Base-by-base conservation (phyloP, 2,329 filamentous ascomycete species). In the Aspergillus texensis region DNA sequence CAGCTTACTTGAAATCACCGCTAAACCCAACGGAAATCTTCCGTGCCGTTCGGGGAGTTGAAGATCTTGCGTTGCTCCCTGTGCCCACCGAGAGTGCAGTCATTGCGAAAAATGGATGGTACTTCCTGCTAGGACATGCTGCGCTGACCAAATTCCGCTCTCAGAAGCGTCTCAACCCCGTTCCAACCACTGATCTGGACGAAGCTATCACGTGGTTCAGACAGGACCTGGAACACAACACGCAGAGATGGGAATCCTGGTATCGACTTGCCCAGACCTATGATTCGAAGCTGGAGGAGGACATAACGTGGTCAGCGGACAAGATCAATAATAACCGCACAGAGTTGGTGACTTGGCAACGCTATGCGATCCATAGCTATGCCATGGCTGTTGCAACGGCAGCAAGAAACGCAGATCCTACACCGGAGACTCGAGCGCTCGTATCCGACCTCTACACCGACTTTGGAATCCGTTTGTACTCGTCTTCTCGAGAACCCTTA, bases 231-330 rank as follows among this genome's bases (percentile, higher is more conserved):
- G 92, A 96, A 69, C 93, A 92, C 74, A 92, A 90, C 1, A 87
- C 88, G 2, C 89, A 93, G 46, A 88, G 89, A 61, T 97, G 93
- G 93, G 91, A 96, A 75, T 91, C 91, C 0, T 97, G 93, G 93
- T 95, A 94, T 75, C 87, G 92, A 14, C 85, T 96, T 28, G 93
- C 90, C 0, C 93, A 96, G 75, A 92, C 91, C 56, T 94, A 93
- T 71, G 93, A 97, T 76, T 90, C 92, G 57, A 93, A 96, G 71
- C 82, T 96, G 16, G 93, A 97, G 66, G 93, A 97, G 76, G 88
- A 89, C 8, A 91, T 96, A 6, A 86, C 94, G 6, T 96, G 93
- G 93, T 91, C 90, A 24, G 91, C 93, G 0, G 93, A 96, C 69
- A 96, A 96, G 77, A 89, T 96, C 79, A 96, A 96, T 78, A 94